phyloP scores from a whole-genome alignment of 148 eudicot species.

The Heliamphora exappendiculata region DNA sequence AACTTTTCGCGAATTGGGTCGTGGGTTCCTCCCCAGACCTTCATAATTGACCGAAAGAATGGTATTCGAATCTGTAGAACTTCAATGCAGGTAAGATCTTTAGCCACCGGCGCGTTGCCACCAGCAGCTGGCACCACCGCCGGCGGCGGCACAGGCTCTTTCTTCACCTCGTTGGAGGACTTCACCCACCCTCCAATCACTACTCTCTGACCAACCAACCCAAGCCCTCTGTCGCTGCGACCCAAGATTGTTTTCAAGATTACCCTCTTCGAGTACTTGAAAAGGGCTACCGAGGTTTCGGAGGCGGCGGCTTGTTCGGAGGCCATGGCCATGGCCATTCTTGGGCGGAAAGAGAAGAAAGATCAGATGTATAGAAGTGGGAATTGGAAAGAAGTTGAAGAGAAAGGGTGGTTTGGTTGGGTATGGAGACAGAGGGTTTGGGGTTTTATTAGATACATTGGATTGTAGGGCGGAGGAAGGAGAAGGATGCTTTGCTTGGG shows the following conservation, averaged over 20 bases:
- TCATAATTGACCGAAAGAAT: slow-evolving; percentile 49
- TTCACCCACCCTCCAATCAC: slow-evolving; percentile 96
- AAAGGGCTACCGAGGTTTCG: slow-evolving; percentile 20
- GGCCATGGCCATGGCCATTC: no score
- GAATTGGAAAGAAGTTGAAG: not conserved
- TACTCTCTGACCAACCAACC: slow-evolving; percentile 47
- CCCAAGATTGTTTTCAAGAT: slow-evolving; percentile 43
- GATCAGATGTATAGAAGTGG: no score
- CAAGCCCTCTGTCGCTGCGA: slow-evolving; percentile 47
- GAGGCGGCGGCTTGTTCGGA: slow-evolving; percentile 15
- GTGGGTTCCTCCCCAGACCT: slow-evolving; percentile 51
- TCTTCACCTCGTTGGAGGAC: slow-evolving; percentile 61
- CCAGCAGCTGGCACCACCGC: slow-evolving; percentile 1
- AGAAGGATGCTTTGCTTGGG: slow-evolving; percentile 35
- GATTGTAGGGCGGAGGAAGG: not conserved
- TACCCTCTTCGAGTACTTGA: slow-evolving; percentile 65
- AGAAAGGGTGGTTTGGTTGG: not conserved
- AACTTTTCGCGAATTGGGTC: slow-evolving; percentile 24
- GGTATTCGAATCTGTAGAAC: slow-evolving; percentile 56
- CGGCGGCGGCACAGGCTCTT: slow-evolving; percentile 23
- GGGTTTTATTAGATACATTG: slow-evolving; percentile 18
- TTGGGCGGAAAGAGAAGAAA: not conserved
- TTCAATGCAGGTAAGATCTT: slow-evolving; percentile 62
- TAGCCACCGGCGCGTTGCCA: slow-evolving; percentile 10
- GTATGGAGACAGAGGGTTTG: not conserved